phyloP scores from a whole-genome alignment of 2,329 filamentous ascomycete genomes.

The Fusarium aywerte region DNA sequence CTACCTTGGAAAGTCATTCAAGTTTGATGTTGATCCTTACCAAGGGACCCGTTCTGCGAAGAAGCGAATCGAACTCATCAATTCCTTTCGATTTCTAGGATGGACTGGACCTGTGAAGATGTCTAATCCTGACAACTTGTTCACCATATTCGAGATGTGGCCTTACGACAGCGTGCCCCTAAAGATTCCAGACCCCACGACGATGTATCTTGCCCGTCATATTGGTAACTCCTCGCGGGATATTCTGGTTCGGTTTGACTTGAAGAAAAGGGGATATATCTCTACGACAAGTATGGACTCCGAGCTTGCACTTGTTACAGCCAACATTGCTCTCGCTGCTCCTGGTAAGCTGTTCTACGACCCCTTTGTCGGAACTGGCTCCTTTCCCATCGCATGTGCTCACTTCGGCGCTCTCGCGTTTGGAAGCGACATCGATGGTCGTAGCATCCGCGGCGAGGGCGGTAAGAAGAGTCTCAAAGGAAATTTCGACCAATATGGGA shows the following conservation, averaged over 20 bases:
- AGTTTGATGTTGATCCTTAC: constrained; percentile 86
- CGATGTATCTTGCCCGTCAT: constrained; percentile 77
- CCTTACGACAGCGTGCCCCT: constrained; percentile 62
- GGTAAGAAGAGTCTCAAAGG: constrained; percentile 62
- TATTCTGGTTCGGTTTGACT: constrained; percentile 77
- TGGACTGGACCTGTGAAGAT: constrained; percentile 84
- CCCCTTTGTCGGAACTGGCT: constrained; percentile 94
- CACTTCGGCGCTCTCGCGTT: constrained; percentile 87
- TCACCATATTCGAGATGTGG: constrained; percentile 87
- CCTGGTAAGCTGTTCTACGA: constrained; percentile 92
- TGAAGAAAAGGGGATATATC: constrained; percentile 95
- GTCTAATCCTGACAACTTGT: constrained; percentile 76
- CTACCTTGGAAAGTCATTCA: constrained; percentile 77
- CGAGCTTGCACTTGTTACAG: constrained; percentile 89
- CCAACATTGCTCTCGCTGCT: constrained; percentile 85
- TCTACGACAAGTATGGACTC: constrained; percentile 98
- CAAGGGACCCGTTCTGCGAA: constrained; percentile 73
- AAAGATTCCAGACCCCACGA: constrained; percentile 64
- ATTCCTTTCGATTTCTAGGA: constrained; percentile 80
- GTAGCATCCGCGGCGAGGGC: constrained; percentile 82
- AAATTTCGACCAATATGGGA: constrained; percentile 87
- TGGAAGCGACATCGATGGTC: constrained; percentile 93
- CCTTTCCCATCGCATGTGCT: constrained; percentile 88
- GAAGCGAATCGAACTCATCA: constrained; percentile 79
- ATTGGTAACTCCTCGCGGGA: constrained; percentile 75